These are phyloP conservation scores for Mayamaea pseudoterrestris DNA, from an alignment of 108 stramenopile genomes.

Conservation along the genomic window DNA sequence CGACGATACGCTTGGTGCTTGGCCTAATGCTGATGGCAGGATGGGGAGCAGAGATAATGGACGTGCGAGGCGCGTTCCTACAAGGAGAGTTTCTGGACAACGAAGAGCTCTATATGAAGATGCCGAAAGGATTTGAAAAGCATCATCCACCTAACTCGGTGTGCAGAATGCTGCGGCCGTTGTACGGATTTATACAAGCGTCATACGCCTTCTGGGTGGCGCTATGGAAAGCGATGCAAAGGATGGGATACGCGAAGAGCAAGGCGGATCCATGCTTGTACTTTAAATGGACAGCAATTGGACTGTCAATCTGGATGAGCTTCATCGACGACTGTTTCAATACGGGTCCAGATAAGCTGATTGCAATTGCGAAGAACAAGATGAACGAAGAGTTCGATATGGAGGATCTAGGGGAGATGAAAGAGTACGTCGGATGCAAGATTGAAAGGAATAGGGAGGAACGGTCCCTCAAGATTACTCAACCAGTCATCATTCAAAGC, in stretches of 20 bases:
- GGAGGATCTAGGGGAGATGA: slow-evolving; percentile 15
- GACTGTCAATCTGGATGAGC: slow-evolving; percentile 12
- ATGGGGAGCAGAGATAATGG: slow-evolving; percentile 11
- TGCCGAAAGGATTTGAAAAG: slow-evolving; percentile 24
- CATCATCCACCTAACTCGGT: slow-evolving; percentile 7
- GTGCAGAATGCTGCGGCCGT: slow-evolving; percentile 6
- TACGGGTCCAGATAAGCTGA: slow-evolving; percentile 7
- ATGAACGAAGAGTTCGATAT: slow-evolving; percentile 15
- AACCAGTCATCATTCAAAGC: slow-evolving; percentile 34
- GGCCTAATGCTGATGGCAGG: slow-evolving; percentile 18
- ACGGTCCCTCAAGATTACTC: slow-evolving; percentile 14
- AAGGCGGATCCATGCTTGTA: slow-evolving; percentile 19
- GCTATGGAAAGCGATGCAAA: too few species aligned
- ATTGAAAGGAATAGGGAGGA: slow-evolving; percentile 3
- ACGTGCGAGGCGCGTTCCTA: slow-evolving; percentile 26
- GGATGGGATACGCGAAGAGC: slow-evolving; percentile 6
- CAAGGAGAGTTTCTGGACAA: slow-evolving; percentile 9
- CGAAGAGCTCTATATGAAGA: slow-evolving; percentile 11
- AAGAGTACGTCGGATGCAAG: slow-evolving; percentile 32
- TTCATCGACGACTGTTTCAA: slow-evolving; percentile 29
- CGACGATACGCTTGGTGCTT: slow-evolving; percentile 11
- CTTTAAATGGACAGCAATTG: slow-evolving; percentile 10
- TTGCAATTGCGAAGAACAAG: slow-evolving; percentile 2
- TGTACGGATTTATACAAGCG: too few species aligned
- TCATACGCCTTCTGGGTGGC: too few species aligned